phyloP scores from a whole-genome alignment of 179 eudicot species.

The Gypsophila paniculata region DNA sequence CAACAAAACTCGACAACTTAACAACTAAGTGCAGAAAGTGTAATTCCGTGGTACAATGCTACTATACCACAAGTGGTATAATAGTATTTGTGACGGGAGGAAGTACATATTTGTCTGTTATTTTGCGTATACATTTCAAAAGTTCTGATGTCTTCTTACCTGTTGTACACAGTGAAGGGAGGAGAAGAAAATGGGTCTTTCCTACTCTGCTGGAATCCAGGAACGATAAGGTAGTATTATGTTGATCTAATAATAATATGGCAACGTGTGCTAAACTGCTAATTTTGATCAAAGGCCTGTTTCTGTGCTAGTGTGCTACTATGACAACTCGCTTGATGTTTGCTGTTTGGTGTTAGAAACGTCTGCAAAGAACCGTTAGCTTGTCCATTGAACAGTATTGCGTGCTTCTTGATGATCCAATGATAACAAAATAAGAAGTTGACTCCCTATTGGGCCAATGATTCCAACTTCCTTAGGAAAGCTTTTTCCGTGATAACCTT shows the following conservation, averaged over 20 bases:
- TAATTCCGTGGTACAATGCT: no score
- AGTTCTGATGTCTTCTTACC: slow-evolving; percentile 16
- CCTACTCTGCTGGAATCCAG: slow-evolving; percentile 60
- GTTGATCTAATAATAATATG: neutral
- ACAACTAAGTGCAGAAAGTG: no score
- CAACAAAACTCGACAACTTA: no score
- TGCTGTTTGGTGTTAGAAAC: neutral
- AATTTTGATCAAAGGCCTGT: neutral
- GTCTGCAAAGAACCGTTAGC: no score
- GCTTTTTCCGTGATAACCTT: neutral
- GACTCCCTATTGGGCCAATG: neutral
- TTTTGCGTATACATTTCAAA: neutral
- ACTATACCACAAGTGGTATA: no score
- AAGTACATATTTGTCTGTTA: neutral
- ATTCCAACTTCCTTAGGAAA: neutral
- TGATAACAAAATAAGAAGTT: neutral
- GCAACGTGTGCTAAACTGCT: neutral
- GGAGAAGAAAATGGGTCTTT: slow-evolving; percentile 93
- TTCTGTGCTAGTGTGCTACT: neutral
- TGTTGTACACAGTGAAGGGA: slow-evolving; percentile 69
- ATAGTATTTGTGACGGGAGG: neutral
- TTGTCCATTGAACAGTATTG: neutral
- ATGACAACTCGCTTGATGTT: neutral
- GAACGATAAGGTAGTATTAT: slow-evolving; percentile 46
- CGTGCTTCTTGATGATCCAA: neutral